These are phyloP conservation scores for Penicillium lividum DNA, from an alignment of 495 filamentous ascomycete species.

Conservation along the genomic window DNA sequence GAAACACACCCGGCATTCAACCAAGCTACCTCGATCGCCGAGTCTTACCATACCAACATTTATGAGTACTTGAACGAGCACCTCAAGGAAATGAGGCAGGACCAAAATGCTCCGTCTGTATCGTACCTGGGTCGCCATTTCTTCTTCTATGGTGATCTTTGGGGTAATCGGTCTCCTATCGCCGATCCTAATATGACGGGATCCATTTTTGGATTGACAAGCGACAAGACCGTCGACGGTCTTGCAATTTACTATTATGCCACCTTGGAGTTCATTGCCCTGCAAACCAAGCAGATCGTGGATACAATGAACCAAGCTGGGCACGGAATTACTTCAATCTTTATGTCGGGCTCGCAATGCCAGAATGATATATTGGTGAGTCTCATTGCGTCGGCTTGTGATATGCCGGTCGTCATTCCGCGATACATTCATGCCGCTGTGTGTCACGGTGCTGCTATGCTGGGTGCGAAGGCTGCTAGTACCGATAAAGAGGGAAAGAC, in stretches of 20 bases:
- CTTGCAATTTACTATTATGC: constrained; percentile 90
- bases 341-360: constrained; percentile 97
- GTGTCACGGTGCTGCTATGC: constrained; percentile 93
- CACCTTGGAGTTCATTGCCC: constrained; percentile 94
- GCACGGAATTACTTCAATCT: constrained; percentile 85
- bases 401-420: constrained; percentile 89
- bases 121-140: constrained; percentile 87
- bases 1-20: constrained; percentile 90
- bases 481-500: constrained; percentile 71
- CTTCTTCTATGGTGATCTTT: constrained; percentile 99
- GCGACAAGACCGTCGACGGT: constrained; percentile 79
- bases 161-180: constrained; percentile 92
- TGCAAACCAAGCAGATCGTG: constrained; percentile 94
- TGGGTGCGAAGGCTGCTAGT: constrained; percentile 92
- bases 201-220: constrained; percentile 79
- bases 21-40: constrained; percentile 71
- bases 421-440: constrained; percentile 94
- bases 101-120: constrained; percentile 68
- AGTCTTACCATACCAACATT: constrained; percentile 77
- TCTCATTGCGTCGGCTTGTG: constrained; percentile 85
- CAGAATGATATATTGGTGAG: constrained; percentile 90
- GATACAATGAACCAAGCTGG: constrained; percentile 86
- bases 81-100: constrained; percentile 70
- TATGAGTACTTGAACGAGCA: constrained; percentile 94
- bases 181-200: constrained; percentile 91